phyloP scores from a whole-genome alignment of 306 rosid genomes.

The Quillaja saponaria region DNA sequence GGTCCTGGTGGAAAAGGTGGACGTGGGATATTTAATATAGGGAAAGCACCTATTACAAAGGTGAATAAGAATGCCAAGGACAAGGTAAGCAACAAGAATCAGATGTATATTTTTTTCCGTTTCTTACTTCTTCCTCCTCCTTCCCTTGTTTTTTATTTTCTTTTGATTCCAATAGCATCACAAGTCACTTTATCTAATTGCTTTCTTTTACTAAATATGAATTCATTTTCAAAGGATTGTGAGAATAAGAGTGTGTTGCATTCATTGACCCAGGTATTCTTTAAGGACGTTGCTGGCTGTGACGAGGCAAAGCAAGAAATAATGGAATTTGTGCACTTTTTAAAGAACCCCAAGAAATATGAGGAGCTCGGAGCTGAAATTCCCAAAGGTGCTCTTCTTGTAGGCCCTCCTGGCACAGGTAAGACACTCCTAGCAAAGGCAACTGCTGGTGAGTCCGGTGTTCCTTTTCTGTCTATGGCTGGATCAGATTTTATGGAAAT shows the following conservation, averaged over 20 bases:
- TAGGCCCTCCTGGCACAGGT: constrained; percentile 73
- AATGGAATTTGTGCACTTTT: constrained; percentile 67
- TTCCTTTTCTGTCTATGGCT: constrained; percentile 57
- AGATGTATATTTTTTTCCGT: not conserved
- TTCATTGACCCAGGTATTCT: constrained; percentile 39
- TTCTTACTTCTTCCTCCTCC: no score
- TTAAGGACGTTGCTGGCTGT: constrained; percentile 65
- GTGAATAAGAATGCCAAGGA: constrained; percentile 59
- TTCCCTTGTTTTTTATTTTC: no score
- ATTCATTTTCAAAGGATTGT: not conserved
- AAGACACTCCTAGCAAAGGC: constrained; percentile 70
- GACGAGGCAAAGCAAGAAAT: constrained; percentile 72
- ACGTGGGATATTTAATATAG: constrained; percentile 57
- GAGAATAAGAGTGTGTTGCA: not conserved
- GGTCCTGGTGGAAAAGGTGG: constrained; percentile 53
- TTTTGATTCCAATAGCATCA: not conserved
- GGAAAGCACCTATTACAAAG: constrained; percentile 56
- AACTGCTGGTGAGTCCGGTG: constrained; percentile 63
- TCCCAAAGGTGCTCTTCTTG: constrained; percentile 63
- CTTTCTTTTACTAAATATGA: no score
- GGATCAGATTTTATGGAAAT: constrained; percentile 71
- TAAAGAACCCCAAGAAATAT: constrained; percentile 58
- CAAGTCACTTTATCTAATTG: not conserved
- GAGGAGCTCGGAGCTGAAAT: constrained; percentile 65
- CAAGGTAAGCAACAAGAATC: constrained; percentile 33